phyloP scores from a whole-genome alignment of 2,329 filamentous ascomycete species.

The Aspergillus versicolor region DNA sequence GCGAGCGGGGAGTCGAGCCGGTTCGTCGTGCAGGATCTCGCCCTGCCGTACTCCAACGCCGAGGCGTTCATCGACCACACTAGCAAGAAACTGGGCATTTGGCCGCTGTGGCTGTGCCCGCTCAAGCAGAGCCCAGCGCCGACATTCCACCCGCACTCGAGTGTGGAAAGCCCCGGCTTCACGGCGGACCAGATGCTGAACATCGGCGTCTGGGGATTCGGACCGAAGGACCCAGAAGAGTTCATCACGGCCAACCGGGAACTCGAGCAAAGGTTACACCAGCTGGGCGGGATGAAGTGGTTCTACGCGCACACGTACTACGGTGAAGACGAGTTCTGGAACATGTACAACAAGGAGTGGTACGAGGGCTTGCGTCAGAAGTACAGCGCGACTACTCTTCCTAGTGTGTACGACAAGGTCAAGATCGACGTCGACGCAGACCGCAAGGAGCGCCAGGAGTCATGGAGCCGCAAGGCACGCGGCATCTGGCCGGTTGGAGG shows the following conservation, averaged over 20 bases:
- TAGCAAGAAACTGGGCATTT: constrained; percentile 46
- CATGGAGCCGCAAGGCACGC: constrained; percentile 15
- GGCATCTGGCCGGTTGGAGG: constrained; percentile 16
- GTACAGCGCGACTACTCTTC: constrained; percentile 33
- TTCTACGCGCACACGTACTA: constrained; percentile 86
- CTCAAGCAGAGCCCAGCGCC: constrained; percentile 40
- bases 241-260: constrained; percentile 70
- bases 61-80: constrained; percentile 51
- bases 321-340: constrained; percentile 54
- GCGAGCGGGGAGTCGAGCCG: constrained; percentile 55
- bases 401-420: constrained; percentile 23
- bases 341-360: constrained; percentile 38
- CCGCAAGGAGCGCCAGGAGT: constrained; percentile 12
- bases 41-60: constrained; percentile 54
- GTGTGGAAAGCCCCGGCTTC: constrained; percentile 14
- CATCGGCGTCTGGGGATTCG: constrained; percentile 76
- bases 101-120: constrained; percentile 61
- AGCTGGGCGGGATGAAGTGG: constrained; percentile 79
- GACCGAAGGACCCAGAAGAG: constrained; percentile 49
- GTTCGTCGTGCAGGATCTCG: constrained; percentile 64
- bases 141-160: constrained; percentile 27
- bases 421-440: constrained; percentile 15
- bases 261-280: constrained; percentile 67
- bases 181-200: constrained; percentile 45
- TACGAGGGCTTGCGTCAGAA: constrained; percentile 41